Evolutionary conservation across 1,284 basidiomycete species (phyloP).

Genomic region (Volvariella volvacea): DNA sequence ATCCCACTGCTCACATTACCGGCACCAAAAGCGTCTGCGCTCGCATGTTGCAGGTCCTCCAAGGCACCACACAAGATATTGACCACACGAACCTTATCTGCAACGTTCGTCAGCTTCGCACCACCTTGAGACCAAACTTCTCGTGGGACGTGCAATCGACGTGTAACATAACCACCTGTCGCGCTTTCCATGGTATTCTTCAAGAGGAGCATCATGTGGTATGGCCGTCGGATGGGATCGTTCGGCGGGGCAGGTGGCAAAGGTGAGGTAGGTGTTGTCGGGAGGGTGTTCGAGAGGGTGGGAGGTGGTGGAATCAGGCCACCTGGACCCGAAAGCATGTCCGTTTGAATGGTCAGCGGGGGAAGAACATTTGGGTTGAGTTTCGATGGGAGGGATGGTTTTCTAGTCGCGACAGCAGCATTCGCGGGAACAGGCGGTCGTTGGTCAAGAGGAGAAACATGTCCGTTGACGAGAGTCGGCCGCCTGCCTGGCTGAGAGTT

Average conservation of each 20-base stretch:
- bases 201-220: conserved; percentile 83
- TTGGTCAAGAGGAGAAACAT: conserved; percentile 40
- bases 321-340: conserved; percentile 36
- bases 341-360: conserved; percentile 46
- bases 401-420: conserved; percentile 32
- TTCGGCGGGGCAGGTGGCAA: conserved; percentile 62
- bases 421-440: conserved; percentile 44
- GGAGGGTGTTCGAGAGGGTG: conserved; percentile 39
- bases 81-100: conserved; percentile 83
- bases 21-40: conserved; percentile 67
- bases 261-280: conserved; percentile 69
- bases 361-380: conserved; percentile 40
- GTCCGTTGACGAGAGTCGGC: conserved; percentile 44
- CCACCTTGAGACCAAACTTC: conserved; percentile 89
- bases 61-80: conserved; percentile 72
- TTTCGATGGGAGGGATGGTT: conserved; percentile 56
- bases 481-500: conserved; percentile 65
- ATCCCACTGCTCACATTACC: conserved; percentile 71
- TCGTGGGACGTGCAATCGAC: conserved; percentile 80
- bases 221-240: conserved; percentile 79
- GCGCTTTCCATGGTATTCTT: conserved; percentile 75
- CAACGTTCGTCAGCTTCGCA: conserved; percentile 73
- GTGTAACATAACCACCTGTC: conserved; percentile 85
- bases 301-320: conserved; percentile 42
- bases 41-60: conserved; percentile 64